phyloP scores from a whole-genome alignment of 2,329 filamentous ascomycete genomes.

The Trichoderma polysporum region DNA sequence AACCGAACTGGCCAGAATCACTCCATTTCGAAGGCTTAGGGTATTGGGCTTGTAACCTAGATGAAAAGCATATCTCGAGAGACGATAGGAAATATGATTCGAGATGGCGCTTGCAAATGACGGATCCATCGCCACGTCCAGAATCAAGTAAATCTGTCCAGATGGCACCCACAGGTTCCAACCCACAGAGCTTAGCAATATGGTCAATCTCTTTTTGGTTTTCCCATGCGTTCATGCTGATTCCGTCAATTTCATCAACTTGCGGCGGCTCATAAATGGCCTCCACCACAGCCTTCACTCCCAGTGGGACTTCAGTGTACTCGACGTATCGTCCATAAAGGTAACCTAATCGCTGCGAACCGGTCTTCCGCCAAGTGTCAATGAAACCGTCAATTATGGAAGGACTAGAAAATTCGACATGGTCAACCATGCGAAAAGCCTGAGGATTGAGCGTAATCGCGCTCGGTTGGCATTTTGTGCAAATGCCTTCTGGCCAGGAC shows the following conservation, averaged over 20 bases:
- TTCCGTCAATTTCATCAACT: slow-evolving; percentile 81
- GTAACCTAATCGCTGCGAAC: slow-evolving; percentile 81
- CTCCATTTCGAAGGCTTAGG: slow-evolving; percentile 96
- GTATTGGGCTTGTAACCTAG: slow-evolving; percentile 81
- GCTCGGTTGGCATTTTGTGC: slow-evolving; percentile 96
- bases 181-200: slow-evolving; percentile 76
- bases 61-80: slow-evolving; percentile 85
- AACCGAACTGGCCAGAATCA: slow-evolving; percentile 89
- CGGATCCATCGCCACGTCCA: slow-evolving; percentile 76
- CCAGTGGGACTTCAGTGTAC: slow-evolving; percentile 88
- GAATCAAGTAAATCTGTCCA: slow-evolving; percentile 90
- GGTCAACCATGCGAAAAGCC: slow-evolving; percentile 93
- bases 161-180: slow-evolving; percentile 88
- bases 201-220: slow-evolving; percentile 80
- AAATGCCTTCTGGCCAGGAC: slow-evolving; percentile 93
- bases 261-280: slow-evolving; percentile 97
- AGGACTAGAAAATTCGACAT: slow-evolving; percentile 90
- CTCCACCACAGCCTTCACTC: slow-evolving; percentile 92
- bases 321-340: slow-evolving; percentile 89
- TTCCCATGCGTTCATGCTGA: slow-evolving; percentile 81
- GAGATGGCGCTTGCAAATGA: slow-evolving; percentile 91
- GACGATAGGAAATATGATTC: slow-evolving; percentile 95
- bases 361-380: slow-evolving; percentile 86
- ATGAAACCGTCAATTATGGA: slow-evolving; percentile 85
- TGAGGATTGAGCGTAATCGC: slow-evolving; percentile 95